Evolutionary conservation across 2,329 filamentous ascomycete species (phyloP).

Genomic region (Colletotrichum simmondsii): DNA sequence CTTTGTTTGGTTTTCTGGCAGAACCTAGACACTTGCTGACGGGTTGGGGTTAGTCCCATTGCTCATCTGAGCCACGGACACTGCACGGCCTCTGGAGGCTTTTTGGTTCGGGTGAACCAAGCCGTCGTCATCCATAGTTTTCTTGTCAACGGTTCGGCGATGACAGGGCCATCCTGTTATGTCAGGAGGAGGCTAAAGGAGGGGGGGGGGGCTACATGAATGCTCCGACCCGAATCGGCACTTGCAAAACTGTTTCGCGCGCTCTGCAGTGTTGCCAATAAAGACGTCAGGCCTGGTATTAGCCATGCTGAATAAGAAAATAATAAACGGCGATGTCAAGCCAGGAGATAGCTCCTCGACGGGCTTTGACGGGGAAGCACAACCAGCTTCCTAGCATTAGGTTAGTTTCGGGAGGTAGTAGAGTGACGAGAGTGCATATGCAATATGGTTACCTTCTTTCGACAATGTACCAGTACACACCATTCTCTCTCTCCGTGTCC

Average conservation of each 20-base stretch:
- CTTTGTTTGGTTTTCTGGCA: conserved; percentile 16
- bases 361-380: conserved; percentile 9
- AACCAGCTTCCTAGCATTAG: neutral
- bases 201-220: neutral
- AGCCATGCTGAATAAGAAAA: neutral
- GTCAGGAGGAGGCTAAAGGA: neutral
- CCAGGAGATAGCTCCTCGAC: neutral
- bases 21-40: neutral
- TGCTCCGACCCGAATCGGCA: neutral
- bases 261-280: neutral
- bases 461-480: neutral
- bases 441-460: neutral
- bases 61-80: neutral
- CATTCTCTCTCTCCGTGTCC: neutral
- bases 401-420: neutral
- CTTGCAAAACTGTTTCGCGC: neutral
- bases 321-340: neutral
- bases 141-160: neutral
- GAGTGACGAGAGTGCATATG: neutral
- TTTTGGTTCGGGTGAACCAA: neutral
- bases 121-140: neutral
- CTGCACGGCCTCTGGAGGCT: neutral
- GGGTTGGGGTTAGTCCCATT: conserved; percentile 5
- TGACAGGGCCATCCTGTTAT: neutral
- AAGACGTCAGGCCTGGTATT: neutral